A percentile compares a stretch with the other conserved stretches of the same genome.
Conservation (phyloP, 352 stramenopile species). For the Thalassiosira sp. region DNA sequence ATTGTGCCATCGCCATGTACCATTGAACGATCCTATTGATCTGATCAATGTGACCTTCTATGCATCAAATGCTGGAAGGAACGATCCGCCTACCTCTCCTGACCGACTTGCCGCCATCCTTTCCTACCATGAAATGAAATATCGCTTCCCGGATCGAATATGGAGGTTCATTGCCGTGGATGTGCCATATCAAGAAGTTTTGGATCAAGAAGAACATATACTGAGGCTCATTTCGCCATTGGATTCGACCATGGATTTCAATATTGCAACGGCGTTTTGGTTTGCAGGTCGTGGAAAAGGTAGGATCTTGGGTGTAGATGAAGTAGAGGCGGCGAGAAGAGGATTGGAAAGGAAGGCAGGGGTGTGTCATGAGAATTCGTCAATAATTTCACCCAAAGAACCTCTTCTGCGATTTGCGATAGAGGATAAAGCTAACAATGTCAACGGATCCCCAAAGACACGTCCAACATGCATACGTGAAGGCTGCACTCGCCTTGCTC, state of each 20-base stretch:
- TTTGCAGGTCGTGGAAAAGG: constrained; percentile 88
- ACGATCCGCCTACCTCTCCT: constrained; percentile 71
- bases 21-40: constrained; percentile 84
- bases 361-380: neutral
- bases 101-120: constrained; percentile 89
- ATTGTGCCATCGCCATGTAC: constrained; percentile 85
- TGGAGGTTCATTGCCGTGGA: constrained; percentile 89
- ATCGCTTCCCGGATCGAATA: constrained; percentile 85
- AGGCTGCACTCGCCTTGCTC: constrained; percentile 26
- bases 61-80: constrained; percentile 35
- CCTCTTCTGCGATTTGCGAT: constrained; percentile 49
- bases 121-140: constrained; percentile 85
- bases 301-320: constrained; percentile 33
- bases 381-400: constrained; percentile 21
- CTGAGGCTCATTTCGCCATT: constrained; percentile 86
- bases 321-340: constrained; percentile 20
- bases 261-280: constrained; percentile 94
- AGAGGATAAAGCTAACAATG: constrained; percentile 12
- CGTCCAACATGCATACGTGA: constrained; percentile 24
- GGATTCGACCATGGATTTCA: constrained; percentile 96
- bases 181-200: constrained; percentile 84
- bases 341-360: constrained; percentile 6
- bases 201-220: constrained; percentile 81
- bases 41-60: constrained; percentile 95
- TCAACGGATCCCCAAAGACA: neutral